These are phyloP conservation scores for Beauveria asiatica DNA, from an alignment of 2,329 filamentous ascomycete species.

Conservation along the genomic window DNA sequence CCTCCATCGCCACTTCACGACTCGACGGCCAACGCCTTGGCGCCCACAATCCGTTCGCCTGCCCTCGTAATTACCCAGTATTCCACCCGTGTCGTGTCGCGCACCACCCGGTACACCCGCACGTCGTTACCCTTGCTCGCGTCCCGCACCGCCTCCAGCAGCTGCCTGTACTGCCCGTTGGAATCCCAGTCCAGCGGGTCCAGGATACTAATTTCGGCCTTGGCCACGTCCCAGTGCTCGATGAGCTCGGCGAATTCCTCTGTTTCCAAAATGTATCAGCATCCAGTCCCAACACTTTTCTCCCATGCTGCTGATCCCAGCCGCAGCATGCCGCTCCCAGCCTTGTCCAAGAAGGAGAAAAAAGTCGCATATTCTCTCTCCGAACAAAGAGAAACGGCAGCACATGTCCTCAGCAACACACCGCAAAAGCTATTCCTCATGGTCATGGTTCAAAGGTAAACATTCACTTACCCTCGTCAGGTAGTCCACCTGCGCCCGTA, in stretches of 20 bases:
- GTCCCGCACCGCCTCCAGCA: slow-evolving; percentile 61
- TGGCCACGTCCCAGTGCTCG: slow-evolving; percentile 42
- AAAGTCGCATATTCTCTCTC: no score
- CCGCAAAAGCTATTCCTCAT: no score
- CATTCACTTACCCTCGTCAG: slow-evolving; percentile 49
- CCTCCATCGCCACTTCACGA: neutral
- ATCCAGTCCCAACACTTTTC: neutral
- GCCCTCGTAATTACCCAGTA: slow-evolving; percentile 70
- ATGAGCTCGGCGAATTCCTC: slow-evolving; percentile 65
- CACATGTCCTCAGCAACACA: no score
- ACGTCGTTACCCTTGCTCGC: slow-evolving; percentile 58
- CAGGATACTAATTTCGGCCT: slow-evolving; percentile 55
- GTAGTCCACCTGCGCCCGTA: slow-evolving; percentile 41
- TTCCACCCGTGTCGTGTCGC: slow-evolving; percentile 56
- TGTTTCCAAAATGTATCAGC: slow-evolving; percentile 24
- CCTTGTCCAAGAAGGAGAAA: neutral
- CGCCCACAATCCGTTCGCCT: slow-evolving; percentile 59
- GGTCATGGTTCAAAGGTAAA: slow-evolving; percentile 5
- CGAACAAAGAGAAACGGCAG: no score
- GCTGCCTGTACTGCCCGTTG: slow-evolving; percentile 57
- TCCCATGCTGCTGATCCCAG: no score
- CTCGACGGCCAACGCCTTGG: slow-evolving; percentile 73
- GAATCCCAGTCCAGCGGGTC: slow-evolving; percentile 66
- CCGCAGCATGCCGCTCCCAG: no score
- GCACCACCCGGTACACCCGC: slow-evolving; percentile 63